These are phyloP conservation scores for Dendrobium officinale DNA, from an alignment of 106 monocot genomes.

Conservation along the genomic window DNA sequence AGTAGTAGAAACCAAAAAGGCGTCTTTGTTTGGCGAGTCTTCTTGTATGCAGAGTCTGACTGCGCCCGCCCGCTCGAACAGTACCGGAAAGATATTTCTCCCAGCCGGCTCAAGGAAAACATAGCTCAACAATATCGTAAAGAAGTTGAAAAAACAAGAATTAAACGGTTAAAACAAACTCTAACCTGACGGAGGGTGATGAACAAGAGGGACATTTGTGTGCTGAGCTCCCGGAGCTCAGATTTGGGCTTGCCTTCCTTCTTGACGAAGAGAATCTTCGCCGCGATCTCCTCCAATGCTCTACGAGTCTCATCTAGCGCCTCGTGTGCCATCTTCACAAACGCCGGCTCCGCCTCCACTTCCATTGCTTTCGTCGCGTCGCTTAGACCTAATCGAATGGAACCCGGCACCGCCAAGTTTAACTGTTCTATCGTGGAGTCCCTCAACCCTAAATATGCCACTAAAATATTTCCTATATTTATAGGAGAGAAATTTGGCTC, in stretches of 20 bases:
- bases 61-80: not conserved
- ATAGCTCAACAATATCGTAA: not conserved
- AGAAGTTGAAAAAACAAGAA: not conserved
- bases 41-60: not conserved
- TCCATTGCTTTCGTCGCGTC: not conserved
- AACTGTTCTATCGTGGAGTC: too few relatives aligned
- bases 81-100: not conserved
- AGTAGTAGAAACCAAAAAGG: not conserved
- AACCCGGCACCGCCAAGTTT: not conserved
- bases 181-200: constrained; percentile 73
- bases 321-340: constrained; percentile 24
- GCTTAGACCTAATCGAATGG: not conserved
- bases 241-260: constrained; percentile 69
- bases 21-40: not conserved
- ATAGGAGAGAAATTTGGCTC: too few relatives aligned
- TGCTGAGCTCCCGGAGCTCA: constrained; percentile 84
- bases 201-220: constrained; percentile 88
- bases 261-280: constrained; percentile 73
- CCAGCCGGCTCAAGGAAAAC: not conserved
- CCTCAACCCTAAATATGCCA: too few relatives aligned
- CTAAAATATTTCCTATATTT: too few relatives aligned
- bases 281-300: constrained; percentile 75
- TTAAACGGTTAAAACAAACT: not conserved
- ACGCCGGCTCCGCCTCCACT: not conserved
- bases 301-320: constrained; percentile 51